Percentiles rank a stretch among this genome's conserved stretches.
Evolutionary conservation across 371 early-diverging fungal genomes (phyloP).

Genomic region (Apophysomyces sp.): DNA sequence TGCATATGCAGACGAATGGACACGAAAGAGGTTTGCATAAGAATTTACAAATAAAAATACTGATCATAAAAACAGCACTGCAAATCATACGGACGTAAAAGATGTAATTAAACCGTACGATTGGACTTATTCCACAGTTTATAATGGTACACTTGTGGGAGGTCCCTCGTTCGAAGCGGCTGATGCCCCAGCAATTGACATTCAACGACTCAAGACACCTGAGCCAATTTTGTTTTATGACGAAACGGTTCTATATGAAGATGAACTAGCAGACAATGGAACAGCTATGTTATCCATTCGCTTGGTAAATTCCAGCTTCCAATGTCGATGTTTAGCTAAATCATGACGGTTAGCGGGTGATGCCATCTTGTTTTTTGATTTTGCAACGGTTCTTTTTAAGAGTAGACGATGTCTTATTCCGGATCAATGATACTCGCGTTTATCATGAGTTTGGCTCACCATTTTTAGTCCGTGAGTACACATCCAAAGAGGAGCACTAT

Average conservation of each 20-base stretch:
- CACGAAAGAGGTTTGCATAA: slow-evolving; percentile 62
- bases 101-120: slow-evolving; percentile 89
- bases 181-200: slow-evolving; percentile 58
- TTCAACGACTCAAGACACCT: slow-evolving; percentile 66
- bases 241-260: slow-evolving; percentile 90
- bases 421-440: slow-evolving; percentile 84
- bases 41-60: not conserved
- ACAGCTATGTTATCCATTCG: slow-evolving; percentile 76
- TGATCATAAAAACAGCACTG: slow-evolving; percentile 23
- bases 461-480: slow-evolving; percentile 71
- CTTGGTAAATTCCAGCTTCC: slow-evolving; percentile 55
- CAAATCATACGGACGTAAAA: slow-evolving; percentile 71
- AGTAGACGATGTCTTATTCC: slow-evolving; percentile 91
- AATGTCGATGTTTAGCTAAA: not conserved
- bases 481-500: slow-evolving; percentile 65
- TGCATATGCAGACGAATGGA: slow-evolving; percentile 84
- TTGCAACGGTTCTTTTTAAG: slow-evolving; percentile 88
- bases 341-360: slow-evolving; percentile 67
- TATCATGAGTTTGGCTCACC: slow-evolving; percentile 82
- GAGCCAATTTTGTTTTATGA: slow-evolving; percentile 93
- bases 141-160: slow-evolving; percentile 62
- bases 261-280: slow-evolving; percentile 96
- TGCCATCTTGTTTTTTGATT: slow-evolving; percentile 89
- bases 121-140: slow-evolving; percentile 90
- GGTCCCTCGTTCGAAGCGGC: slow-evolving; percentile 12